A percentile compares a stretch with the other conserved stretches of the same genome.
phyloP scores from a whole-genome alignment of 176 grass and related monocot genomes.

The Zoysia pacifica region DNA sequence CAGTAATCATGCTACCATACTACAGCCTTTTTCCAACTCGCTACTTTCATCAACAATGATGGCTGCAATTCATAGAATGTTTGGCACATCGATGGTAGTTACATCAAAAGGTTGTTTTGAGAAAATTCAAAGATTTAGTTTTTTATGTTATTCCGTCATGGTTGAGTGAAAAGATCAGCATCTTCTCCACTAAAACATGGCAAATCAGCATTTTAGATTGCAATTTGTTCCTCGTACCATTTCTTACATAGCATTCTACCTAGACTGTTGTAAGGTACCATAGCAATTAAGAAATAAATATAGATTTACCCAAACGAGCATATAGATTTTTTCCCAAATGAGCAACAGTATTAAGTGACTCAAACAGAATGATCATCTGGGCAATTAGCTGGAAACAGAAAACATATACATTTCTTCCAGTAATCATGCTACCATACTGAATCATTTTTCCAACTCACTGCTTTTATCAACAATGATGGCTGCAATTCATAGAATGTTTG shows the following conservation, averaged over 20 bases:
- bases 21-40: background rate
- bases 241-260: background rate
- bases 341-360: background rate
- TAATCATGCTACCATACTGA: background rate
- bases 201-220: background rate
- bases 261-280: background rate
- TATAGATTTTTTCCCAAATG: background rate
- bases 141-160: background rate
- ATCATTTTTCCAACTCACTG: background rate
- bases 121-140: constrained; percentile 2
- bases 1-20: constrained; percentile 1
- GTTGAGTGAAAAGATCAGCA: background rate
- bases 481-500: background rate
- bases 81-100: background rate
- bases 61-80: background rate
- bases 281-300: background rate
- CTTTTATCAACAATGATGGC: background rate
- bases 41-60: background rate
- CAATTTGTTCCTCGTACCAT: background rate
- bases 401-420: background rate
- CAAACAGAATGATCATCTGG: background rate
- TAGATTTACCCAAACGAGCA: background rate
- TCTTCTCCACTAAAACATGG: background rate
- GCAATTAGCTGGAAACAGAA: background rate
- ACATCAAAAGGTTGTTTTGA: constrained; percentile 7